Evolutionary conservation across 371 early-diverging fungal genomes (phyloP).

Genomic region (Smittium mucronatum): DNA sequence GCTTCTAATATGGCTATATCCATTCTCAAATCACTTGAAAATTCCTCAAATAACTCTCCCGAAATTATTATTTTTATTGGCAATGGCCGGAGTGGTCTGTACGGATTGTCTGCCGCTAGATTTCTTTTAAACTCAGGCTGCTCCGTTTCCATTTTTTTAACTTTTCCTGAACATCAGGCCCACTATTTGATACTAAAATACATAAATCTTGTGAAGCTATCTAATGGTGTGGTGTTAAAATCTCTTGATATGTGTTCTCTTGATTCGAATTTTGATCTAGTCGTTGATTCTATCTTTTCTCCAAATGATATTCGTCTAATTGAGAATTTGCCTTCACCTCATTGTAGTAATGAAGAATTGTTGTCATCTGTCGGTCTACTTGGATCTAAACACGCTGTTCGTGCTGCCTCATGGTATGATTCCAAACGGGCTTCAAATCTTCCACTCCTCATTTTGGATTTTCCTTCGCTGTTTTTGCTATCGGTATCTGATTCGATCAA

Average conservation of each 20-base stretch:
- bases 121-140: neutral
- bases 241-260: no score
- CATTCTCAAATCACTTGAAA: neutral
- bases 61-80: neutral
- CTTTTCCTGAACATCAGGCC: neutral
- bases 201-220: conserved; percentile 1
- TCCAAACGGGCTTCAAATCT: neutral
- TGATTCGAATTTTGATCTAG: neutral
- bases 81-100: neutral
- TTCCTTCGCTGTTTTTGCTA: neutral
- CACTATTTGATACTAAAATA: neutral
- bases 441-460: neutral
- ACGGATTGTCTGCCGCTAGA: neutral
- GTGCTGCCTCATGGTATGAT: neutral
- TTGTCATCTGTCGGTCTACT: no score
- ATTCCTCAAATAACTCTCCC: no score
- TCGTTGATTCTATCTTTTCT: neutral
- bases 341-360: no score
- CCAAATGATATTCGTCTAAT: neutral
- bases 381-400: neutral
- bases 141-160: neutral
- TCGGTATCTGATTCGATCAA: neutral
- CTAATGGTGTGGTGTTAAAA: neutral
- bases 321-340: neutral
- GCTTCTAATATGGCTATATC: neutral